phyloP scores from a whole-genome alignment of 2,329 filamentous ascomycete species.

The Colletotrichum horii region DNA sequence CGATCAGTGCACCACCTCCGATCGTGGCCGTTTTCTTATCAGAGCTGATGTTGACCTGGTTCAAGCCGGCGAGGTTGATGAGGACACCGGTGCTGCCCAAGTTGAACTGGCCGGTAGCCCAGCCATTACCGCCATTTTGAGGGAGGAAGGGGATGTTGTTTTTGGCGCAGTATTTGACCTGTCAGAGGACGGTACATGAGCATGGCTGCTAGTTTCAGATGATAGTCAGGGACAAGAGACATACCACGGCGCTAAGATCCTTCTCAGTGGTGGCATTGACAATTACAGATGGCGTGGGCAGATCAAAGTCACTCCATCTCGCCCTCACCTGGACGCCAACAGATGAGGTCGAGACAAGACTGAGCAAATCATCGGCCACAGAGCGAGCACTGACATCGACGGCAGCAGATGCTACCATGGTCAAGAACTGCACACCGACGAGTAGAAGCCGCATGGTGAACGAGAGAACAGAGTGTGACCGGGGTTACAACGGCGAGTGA shows the following conservation, averaged over 20 bases:
- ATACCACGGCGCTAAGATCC: conserved; percentile 19
- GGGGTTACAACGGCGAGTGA: neutral
- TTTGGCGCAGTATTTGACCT: conserved; percentile 13
- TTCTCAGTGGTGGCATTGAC: conserved; percentile 20
- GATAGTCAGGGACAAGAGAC: neutral
- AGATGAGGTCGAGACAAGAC: neutral
- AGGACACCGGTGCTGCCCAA: conserved; percentile 23
- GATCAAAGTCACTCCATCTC: conserved; percentile 23
- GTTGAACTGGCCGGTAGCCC: conserved; percentile 13
- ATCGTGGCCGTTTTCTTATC: conserved; percentile 23
- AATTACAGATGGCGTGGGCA: conserved; percentile 22
- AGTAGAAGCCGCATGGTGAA: conserved; percentile 4
- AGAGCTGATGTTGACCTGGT: conserved; percentile 20
- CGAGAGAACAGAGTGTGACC: neutral
- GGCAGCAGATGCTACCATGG: neutral
- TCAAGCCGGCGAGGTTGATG: conserved; percentile 26
- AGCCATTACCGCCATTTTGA: conserved; percentile 24
- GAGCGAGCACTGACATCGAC: neutral
- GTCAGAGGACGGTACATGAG: neutral
- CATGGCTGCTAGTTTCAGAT: neutral
- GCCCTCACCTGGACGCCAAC: neutral
- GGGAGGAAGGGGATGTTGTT: conserved; percentile 7
- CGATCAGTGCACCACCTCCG: conserved; percentile 21
- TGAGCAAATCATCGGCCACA: neutral
- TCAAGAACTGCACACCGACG: conserved; percentile 1